phyloP scores from a whole-genome alignment of 306 rosid genomes.

The Corylus heterophylla region DNA sequence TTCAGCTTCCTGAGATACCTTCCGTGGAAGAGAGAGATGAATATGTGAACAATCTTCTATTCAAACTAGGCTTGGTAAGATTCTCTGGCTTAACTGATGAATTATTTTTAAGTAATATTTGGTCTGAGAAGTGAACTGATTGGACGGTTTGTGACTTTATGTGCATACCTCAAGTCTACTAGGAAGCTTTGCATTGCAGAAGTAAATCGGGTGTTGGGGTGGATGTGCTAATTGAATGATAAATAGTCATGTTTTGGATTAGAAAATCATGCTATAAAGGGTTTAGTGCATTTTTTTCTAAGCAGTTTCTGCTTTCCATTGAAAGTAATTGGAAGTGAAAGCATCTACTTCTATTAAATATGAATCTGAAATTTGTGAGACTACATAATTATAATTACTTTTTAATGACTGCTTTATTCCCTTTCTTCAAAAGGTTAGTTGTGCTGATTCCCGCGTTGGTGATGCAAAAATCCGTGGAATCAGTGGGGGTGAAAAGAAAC shows the following conservation, averaged over 20 bases:
- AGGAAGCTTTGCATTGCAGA: not conserved
- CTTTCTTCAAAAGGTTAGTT: conserved; percentile 64
- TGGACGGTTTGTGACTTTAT: not conserved
- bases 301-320: conserved; percentile 24
- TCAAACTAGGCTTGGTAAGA: conserved; percentile 84
- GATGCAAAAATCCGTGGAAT: conserved; percentile 90
- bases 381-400: not conserved
- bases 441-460: conserved; percentile 88
- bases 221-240: not conserved
- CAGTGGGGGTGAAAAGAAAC: conserved; percentile 95
- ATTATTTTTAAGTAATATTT: not conserved
- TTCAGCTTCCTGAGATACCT: conserved; percentile 68
- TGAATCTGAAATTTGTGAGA: not conserved
- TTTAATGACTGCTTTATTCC: conserved; percentile 21
- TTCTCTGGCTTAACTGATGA: not conserved
- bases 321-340: conserved; percentile 18
- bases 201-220: not conserved
- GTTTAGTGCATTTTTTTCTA: conserved; percentile 13
- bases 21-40: conserved; percentile 72
- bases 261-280: not conserved
- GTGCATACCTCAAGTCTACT: not conserved
- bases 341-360: conserved; percentile 1
- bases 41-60: conserved; percentile 74
- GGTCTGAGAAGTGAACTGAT: conserved; percentile 16
- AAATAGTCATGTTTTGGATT: not conserved